phyloP scores from a whole-genome alignment of 2,329 filamentous ascomycete species.

The Phaeosphaeria sp. region DNA sequence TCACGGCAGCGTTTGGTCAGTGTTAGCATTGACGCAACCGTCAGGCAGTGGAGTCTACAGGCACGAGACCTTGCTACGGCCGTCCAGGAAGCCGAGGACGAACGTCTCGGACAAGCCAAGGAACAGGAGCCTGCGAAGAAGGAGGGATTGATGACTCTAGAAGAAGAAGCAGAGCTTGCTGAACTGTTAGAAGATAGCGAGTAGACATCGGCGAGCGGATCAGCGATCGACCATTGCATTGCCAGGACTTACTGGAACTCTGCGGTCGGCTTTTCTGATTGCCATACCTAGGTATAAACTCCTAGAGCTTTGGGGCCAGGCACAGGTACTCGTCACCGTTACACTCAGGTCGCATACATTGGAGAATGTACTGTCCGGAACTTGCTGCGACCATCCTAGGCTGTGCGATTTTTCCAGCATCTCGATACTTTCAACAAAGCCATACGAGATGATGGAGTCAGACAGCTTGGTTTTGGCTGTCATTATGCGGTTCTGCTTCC shows the following conservation, averaged over 20 bases:
- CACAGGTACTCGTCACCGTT: constrained; percentile 24
- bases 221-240: constrained; percentile 23
- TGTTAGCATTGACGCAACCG: constrained; percentile 87
- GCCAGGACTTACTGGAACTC: constrained; percentile 23
- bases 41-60: constrained; percentile 81
- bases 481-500: constrained; percentile 10
- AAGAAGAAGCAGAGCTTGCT: constrained; percentile 91
- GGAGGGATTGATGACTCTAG: constrained; percentile 72
- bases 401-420: constrained; percentile 7
- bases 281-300: constrained; percentile 29
- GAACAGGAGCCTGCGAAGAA: constrained; percentile 54
- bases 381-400: constrained; percentile 12
- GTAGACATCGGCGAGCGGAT: constrained; percentile 31
- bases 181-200: constrained; percentile 85
- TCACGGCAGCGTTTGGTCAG: constrained; percentile 69
- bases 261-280: constrained; percentile 29
- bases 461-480: constrained; percentile 12
- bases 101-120: constrained; percentile 55
- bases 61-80: constrained; percentile 65
- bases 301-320: constrained; percentile 27
- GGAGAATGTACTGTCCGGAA: constrained; percentile 19
- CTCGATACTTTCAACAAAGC: constrained; percentile 4
- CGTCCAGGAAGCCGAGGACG: constrained; percentile 57
- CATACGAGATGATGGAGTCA: constrained; percentile 8
- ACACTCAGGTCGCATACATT: constrained; percentile 18